Base-by-base conservation (phyloP, 192 early-diverging fungal genomes). In the Coemansia sp. region DNA sequence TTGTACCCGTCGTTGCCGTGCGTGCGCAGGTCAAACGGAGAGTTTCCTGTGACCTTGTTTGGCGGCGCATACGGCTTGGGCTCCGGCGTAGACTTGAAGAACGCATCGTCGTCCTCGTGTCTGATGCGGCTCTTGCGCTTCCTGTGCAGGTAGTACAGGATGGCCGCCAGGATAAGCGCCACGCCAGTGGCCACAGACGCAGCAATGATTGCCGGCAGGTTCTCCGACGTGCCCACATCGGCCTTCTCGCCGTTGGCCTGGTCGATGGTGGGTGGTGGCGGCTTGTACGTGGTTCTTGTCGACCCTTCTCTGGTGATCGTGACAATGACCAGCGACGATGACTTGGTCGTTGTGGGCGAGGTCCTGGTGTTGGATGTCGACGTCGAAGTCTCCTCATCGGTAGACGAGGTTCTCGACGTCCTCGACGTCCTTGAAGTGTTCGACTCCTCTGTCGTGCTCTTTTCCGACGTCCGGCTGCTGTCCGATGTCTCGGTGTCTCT, bases 171-270 rank as follows among this genome's bases (percentile, higher is more conserved):
- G 49, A 74, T 57, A 46, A 79, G 68, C 4, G 62, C 76, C 16
- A 61, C 61, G 7, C 71, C 71, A 1, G 71, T 74, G 23, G 66
- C 71, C 14, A 25, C 25, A 10, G 76, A 58, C 22, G 76, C 76
- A 5, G 66, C 72, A 50, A 79, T 79, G 36, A 74, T 62, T 0
- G 76, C 70, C 23, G 71, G 68, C 3, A 67, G 67, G 54, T 79
- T 79, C 28, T 60, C 55, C n/a, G 71, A 69, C 14, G 63, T 22
- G 4, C 72, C 72, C 2, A 74, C 71, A 34, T 79, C 64, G 7
- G 75, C 76, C 72, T 79, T 79, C 55, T 71, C 67, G 32, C 72
- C 76, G 59, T 79, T 59, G 23, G 62, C 58, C 58, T 69, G 59
- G 53, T 78, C 75, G 56, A 78, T 78, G 28, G 70, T 72, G 1